Percentiles rank a stretch among this genome's conserved stretches.
These are phyloP conservation scores for Tricholoma sp. DNA, from an alignment of 768 basidiomycete genomes.

Conservation along the genomic window DNA sequence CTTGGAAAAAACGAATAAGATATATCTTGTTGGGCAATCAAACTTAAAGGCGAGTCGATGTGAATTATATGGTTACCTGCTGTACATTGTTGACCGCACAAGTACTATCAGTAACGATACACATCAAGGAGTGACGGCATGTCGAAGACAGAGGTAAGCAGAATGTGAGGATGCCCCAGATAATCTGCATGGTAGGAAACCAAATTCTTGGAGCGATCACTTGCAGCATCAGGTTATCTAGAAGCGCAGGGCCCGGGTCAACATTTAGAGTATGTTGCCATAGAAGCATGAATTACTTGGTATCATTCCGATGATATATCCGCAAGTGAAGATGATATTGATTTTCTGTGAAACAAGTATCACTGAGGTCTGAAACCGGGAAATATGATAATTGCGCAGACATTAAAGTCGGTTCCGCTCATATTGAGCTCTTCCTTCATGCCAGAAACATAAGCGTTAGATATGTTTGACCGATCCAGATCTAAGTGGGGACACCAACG, in stretches of 20 bases:
- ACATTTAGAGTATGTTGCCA: neutral
- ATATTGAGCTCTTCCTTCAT: conserved; percentile 71
- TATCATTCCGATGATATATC: conserved; percentile 72
- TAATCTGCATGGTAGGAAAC: conserved; percentile 59
- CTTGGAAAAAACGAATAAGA: conserved; percentile 69
- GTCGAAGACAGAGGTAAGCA: conserved; percentile 16
- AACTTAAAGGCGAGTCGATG: neutral
- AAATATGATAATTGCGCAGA: conserved; percentile 18
- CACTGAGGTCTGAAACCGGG: conserved; percentile 3
- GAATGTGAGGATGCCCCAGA: conserved; percentile 64
- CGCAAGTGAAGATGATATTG: conserved; percentile 68
- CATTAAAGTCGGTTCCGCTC: conserved; percentile 60
- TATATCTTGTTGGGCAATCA: conserved; percentile 40
- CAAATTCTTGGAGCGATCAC: conserved; percentile 58
- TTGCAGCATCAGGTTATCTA: conserved; percentile 65
- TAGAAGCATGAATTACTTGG: conserved; percentile 36
- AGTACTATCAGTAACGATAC: conserved; percentile 33
- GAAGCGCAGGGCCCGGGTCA: conserved; percentile 4
- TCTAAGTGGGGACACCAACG: conserved; percentile 30
- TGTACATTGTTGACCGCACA: conserved; percentile 49
- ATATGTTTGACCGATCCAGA: conserved; percentile 62
- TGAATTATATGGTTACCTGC: conserved; percentile 33
- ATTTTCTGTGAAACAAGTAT: conserved; percentile 40
- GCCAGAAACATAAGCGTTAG: conserved; percentile 75
- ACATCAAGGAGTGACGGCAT: conserved; percentile 5